Base-by-base conservation (phyloP, 2,329 filamentous ascomycete genomes). In the Berkeleyomyces rouxiae region DNA sequence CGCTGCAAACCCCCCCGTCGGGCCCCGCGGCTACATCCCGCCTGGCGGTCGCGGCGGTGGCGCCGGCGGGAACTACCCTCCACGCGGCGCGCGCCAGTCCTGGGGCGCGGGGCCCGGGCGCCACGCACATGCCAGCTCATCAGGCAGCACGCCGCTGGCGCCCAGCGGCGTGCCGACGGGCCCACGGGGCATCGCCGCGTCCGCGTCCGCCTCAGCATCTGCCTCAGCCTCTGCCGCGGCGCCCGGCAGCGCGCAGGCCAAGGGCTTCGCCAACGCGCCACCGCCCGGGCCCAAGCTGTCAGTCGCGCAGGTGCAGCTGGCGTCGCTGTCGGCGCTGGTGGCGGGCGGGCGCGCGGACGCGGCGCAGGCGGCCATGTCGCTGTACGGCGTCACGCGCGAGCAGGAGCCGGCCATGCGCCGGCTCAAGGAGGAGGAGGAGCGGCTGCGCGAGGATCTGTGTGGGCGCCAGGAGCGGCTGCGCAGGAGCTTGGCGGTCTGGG, bases 391-490 rank as follows among this genome's bases (percentile, higher is more conserved):
- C 33, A 74, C 77, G 40, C 76, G 77, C 9, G 81, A 83, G 51
- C 71, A 82, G 13, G 79, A 82, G 65, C 70, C 75, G n/a, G 79
- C 82, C 69, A 78, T 76, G 66, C 73, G 75, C 42, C 79, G 79
- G 64, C 73, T 83, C 9, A 76, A 75, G 64, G 80, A 82, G 46
- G 81, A 84, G 55, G 81, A 83, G 68, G 81, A 83, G 69, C 78
- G 77, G 65, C 67, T 82, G 43, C 75, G 81, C 1, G 75, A 79
- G 49, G 81, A 83, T 61, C 70, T 81, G 39, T 74, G 77, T 23
- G 68, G 67, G 33, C 81, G 80, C 68, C 77, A 83, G 67, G 81
- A 83, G 49, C 77, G 77, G 65, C 70, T 83, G 46, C 74, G 80
- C 39, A 78, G 77, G 70, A 79, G 74, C 62, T 71, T 84, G 44